Conservation (phyloP, 2,329 filamentous ascomycete genomes). For the Thielaviopsis musarum region DNA sequence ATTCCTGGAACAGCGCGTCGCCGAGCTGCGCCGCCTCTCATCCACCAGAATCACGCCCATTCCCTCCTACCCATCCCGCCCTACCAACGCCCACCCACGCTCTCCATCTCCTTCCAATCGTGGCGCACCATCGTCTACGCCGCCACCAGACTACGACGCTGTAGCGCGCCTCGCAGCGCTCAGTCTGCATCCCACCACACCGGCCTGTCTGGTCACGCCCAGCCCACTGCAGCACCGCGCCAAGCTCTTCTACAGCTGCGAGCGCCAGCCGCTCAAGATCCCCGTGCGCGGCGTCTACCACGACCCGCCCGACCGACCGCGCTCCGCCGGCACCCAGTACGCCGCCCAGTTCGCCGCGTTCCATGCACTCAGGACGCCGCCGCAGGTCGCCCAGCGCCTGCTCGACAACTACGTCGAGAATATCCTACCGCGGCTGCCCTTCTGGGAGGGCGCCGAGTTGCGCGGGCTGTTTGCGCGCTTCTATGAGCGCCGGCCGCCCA, state of each 20-base stretch:
- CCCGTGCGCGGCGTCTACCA: slow-evolving; percentile 13
- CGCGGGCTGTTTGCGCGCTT: slow-evolving; percentile 11
- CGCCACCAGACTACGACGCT: background rate
- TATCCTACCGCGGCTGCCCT: slow-evolving; percentile 14
- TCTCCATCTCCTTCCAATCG: too few species aligned
- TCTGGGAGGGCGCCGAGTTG: slow-evolving; percentile 12
- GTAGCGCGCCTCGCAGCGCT: background rate
- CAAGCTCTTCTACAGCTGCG: slow-evolving; percentile 15
- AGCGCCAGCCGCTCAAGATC: slow-evolving; percentile 15
- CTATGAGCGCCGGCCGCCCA: slow-evolving; percentile 6
- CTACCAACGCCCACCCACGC: too few species aligned
- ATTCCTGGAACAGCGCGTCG: background rate
- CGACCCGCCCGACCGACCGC: slow-evolving; percentile 4
- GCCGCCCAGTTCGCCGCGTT: slow-evolving; percentile 4
- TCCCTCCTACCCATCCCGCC: too few species aligned
- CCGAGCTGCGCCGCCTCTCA: background rate
- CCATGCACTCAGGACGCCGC: slow-evolving; percentile 12
- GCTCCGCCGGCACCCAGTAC: slow-evolving; percentile 10
- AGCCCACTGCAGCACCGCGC: slow-evolving; percentile 9
- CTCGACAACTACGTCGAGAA: slow-evolving; percentile 14
- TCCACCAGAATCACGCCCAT: too few species aligned
- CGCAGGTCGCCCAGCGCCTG: slow-evolving; percentile 13
- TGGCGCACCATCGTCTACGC: too few species aligned
- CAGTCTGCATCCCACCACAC: background rate
- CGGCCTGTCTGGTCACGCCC: background rate